Percentiles rank a stretch among this genome's conserved stretches.
Conservation (phyloP, 106 monocot genomes). For the Apostasia shenzhenica region DNA sequence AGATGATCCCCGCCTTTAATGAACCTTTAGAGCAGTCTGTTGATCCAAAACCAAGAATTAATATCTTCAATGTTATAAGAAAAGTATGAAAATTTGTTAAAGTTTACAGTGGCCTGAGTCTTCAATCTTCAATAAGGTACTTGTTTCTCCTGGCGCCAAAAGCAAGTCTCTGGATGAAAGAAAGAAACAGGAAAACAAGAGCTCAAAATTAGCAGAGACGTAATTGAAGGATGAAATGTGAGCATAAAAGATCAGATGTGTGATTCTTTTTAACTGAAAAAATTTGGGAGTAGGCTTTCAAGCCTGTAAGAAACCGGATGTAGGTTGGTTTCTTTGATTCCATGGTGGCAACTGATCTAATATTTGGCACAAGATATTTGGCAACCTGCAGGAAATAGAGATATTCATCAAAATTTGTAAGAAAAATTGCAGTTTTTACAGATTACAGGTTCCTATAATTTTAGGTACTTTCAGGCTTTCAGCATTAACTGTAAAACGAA, state of each 20-base stretch:
- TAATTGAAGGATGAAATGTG: not conserved
- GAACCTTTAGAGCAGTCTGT: too few species aligned
- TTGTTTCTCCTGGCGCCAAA: conserved; percentile 86
- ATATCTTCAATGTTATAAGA: too few species aligned
- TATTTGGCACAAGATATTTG: conserved; percentile 73
- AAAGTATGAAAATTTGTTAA: too few species aligned
- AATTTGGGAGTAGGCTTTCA: conserved; percentile 96
- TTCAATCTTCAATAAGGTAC: conserved; percentile 76
- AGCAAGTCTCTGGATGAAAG: conserved; percentile 69
- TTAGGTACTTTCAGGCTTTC: too few species aligned
- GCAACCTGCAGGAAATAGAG: conserved; percentile 56
- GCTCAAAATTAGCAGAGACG: not conserved
- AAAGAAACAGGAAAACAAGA: not conserved
- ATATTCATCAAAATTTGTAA: too few species aligned
- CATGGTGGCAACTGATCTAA: conserved; percentile 58
- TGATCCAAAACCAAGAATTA: too few species aligned
- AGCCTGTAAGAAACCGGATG: conserved; percentile 87
- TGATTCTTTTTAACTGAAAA: conserved; percentile 62
- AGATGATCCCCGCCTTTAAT: too few species aligned
- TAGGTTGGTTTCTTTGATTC: conserved; percentile 77
- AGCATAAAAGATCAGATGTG: not conserved
- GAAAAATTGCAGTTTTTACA: too few species aligned
- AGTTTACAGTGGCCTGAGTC: not conserved
- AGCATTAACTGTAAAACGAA: too few species aligned
- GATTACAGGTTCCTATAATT: too few species aligned